Conservation (phyloP, 768 basidiomycete genomes). For the Tricholoma furcatifolium region DNA sequence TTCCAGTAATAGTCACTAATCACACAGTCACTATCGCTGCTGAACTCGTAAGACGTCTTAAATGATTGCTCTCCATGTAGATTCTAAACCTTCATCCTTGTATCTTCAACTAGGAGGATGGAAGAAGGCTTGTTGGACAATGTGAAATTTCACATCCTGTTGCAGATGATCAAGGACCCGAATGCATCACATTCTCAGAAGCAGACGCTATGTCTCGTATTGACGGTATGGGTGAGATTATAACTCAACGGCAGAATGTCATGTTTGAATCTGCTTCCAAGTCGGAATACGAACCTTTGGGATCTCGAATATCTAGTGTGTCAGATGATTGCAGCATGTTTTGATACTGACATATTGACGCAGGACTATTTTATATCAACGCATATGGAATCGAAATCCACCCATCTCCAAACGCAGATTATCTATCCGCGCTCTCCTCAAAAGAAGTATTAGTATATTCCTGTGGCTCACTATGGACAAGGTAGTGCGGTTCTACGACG, state of each 20-base stretch:
- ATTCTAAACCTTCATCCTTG: constrained; percentile 4
- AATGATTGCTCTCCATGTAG: constrained; percentile 3
- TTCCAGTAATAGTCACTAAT: constrained; percentile 91
- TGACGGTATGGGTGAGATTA: constrained; percentile 53
- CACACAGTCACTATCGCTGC: constrained; percentile 95
- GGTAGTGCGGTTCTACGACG: constrained; percentile 38
- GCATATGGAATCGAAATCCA: constrained; percentile 91
- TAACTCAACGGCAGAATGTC: constrained; percentile 54
- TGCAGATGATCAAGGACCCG: constrained; percentile 25
- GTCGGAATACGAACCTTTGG: constrained; percentile 52
- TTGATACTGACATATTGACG: constrained; percentile 5
- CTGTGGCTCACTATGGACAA: constrained; percentile 94
- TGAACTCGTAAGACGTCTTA: constrained; percentile 61
- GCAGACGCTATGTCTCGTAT: constrained; percentile 38
- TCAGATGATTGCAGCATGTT: constrained; percentile 11
- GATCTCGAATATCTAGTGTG: constrained; percentile 64
- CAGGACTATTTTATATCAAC: constrained; percentile 87
- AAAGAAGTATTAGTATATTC: constrained; percentile 83
- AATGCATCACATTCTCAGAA: constrained; percentile 32
- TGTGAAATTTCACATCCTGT: constrained; percentile 93
- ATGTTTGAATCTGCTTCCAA: constrained; percentile 61
- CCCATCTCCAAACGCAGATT: constrained; percentile 83
- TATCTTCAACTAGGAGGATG: constrained; percentile 57
- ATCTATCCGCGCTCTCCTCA: constrained; percentile 56
- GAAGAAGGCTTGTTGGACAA: constrained; percentile 80